phyloP scores from a whole-genome alignment of 2,329 filamentous ascomycete genomes.

The Neoscytalidium dimidiatum region DNA sequence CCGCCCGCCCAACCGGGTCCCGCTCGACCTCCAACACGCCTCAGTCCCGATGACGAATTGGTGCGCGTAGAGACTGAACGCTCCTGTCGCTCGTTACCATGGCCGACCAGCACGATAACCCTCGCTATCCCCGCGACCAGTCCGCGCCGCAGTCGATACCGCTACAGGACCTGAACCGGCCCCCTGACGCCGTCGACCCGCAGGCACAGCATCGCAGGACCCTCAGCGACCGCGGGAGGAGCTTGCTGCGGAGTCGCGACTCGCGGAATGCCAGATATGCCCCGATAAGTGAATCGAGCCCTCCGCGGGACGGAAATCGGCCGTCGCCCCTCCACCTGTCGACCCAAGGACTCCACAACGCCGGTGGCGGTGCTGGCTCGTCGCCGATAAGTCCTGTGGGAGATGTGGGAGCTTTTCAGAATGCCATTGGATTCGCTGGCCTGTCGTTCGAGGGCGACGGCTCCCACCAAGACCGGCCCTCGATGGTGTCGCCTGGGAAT shows the following conservation, averaged over 20 bases:
- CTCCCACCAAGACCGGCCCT: constrained; percentile 25
- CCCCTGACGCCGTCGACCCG: constrained; percentile 37
- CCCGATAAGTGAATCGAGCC: constrained; percentile 53
- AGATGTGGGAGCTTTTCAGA: constrained; percentile 50
- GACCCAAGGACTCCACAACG: constrained; percentile 28
- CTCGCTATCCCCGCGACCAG: constrained; percentile 46
- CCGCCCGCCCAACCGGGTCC: constrained; percentile 1
- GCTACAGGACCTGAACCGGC: constrained; percentile 58
- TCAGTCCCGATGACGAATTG: constrained; percentile 10
- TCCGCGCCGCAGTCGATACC: constrained; percentile 67
- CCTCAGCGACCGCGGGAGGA: constrained; percentile 51
- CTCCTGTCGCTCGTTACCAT: constrained; percentile 10
- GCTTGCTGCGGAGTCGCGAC: constrained; percentile 47
- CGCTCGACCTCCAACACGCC: not conserved
- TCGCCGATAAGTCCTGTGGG: constrained; percentile 42
- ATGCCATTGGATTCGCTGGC: constrained; percentile 50
- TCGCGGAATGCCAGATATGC: constrained; percentile 51
- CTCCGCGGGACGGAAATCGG: constrained; percentile 33
- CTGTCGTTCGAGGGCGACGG: constrained; percentile 46
- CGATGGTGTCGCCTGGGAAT: constrained; percentile 43
- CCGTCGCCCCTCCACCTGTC: constrained; percentile 41
- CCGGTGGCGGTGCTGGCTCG: constrained; percentile 30
- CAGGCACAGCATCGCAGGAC: constrained; percentile 43
- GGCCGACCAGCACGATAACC: constrained; percentile 1
- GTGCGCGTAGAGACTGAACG: not conserved